A percentile compares a stretch with the other conserved stretches of the same genome.
Conservation (phyloP, 1,284 basidiomycete species). For the Sporisorium iseilematis-ciliati region DNA sequence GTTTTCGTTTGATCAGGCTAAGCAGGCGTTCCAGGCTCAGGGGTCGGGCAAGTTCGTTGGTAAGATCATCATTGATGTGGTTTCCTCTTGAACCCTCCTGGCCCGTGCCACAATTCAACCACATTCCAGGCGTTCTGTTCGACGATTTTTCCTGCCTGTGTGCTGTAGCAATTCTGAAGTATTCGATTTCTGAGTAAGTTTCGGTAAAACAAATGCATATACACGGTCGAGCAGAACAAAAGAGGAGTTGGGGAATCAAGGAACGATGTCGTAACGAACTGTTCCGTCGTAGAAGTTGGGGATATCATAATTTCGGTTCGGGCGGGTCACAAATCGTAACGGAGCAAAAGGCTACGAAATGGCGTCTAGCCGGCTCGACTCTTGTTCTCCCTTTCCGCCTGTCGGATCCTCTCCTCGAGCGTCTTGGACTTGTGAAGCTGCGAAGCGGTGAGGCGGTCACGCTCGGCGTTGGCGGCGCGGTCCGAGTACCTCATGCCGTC, state of each 20-base stretch:
- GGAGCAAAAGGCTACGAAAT: too few species aligned
- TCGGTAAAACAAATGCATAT: neutral
- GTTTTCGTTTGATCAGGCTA: slow-evolving; percentile 35
- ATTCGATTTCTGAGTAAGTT: too few species aligned
- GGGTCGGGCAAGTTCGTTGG: slow-evolving; percentile 37
- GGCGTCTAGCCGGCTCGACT: slow-evolving; percentile 6
- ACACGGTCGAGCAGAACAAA: neutral
- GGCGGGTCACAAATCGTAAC: too few species aligned
- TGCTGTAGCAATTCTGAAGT: too few species aligned
- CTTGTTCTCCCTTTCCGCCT: slow-evolving; percentile 67
- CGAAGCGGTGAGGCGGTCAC: slow-evolving; percentile 65
- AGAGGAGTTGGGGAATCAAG: too few species aligned
- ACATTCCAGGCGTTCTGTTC: neutral
- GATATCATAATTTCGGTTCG: too few species aligned
- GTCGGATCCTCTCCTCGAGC: slow-evolving; percentile 67
- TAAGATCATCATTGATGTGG: slow-evolving; percentile 47
- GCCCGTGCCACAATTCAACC: neutral
- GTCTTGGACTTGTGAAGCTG: slow-evolving; percentile 69
- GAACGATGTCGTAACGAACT: too few species aligned
- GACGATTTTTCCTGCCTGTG: too few species aligned
- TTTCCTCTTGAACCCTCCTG: neutral
- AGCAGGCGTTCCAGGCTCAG: slow-evolving; percentile 38
- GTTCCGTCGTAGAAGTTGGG: too few species aligned
- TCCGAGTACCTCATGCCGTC: slow-evolving; percentile 69
- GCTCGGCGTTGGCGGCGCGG: slow-evolving; percentile 47